Base-by-base conservation (phyloP, 805 yeast genomes). In the Phaffomyces opuntiae region DNA sequence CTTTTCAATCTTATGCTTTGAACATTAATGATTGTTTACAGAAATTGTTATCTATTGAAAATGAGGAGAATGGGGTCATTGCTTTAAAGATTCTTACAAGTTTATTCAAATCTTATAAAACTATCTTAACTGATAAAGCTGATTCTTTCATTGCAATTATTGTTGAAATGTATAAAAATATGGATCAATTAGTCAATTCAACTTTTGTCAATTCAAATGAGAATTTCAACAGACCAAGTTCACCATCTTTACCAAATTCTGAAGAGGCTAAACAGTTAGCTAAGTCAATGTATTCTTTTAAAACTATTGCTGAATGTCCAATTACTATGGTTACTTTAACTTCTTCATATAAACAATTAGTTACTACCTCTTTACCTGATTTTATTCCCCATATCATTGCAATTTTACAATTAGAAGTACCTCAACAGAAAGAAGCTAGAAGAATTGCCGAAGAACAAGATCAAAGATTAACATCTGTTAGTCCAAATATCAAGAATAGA, bases 221-320 rank as follows among this genome's bases (percentile, higher is more conserved):
- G 32, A 41, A 59, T 21, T 62, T 63, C 41, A 66, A 58, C 45
- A 67, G 70, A 1, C 72, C 73, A 32, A 54, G 63, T 21, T 64
- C 77, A 7, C 72, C 81, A 1, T 63, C 74, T 7, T 59, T 70
- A 32, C 62, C 34, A 7, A 58, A 62, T 13, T 43, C 48, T 5
- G 70, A 67, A 31, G 74, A 67, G 19, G 60, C 76, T 8, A 80
- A 80, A 48, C 68, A 74, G 3, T 69, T 89, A 44, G 74, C 75
- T 38, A 77, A 75, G 50, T 83, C 96, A 5, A 76, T 87, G 75
- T 73, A 63, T 52, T 89, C 97, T 1, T 91, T 93, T 73, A 90
- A 89, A 61, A 87, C 91, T 13, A 74, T 93, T 49, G 87, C 96
- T 0, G 99, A 93, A 63, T 90, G 98, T 61, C 99, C 99, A 9